Evolutionary conservation across 495 filamentous ascomycete species (phyloP).

Genomic region (Podospora sp.): DNA sequence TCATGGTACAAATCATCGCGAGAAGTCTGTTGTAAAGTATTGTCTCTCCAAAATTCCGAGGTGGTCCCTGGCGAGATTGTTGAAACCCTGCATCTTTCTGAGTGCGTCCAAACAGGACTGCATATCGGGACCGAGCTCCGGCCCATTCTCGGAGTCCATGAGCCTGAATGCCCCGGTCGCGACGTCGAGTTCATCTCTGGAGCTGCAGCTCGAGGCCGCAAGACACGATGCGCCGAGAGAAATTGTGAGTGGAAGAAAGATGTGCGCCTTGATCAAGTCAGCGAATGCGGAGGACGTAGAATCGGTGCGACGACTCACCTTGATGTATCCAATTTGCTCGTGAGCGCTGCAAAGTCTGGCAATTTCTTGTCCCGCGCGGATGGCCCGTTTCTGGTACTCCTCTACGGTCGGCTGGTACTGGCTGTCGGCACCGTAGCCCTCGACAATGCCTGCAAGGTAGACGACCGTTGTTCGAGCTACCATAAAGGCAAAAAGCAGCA

Average conservation of each 20-base stretch:
- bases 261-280: slow-evolving; percentile 27
- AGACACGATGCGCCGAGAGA: slow-evolving; percentile 28
- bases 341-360: slow-evolving; percentile 44
- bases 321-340: slow-evolving; percentile 48
- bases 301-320: slow-evolving; percentile 31
- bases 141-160: slow-evolving; percentile 11
- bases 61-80: slow-evolving; percentile 33
- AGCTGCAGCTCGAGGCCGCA: slow-evolving; percentile 13
- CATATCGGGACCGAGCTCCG: slow-evolving; percentile 16
- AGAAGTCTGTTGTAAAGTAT: slow-evolving; percentile 17
- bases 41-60: slow-evolving; percentile 26
- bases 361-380: slow-evolving; percentile 45
- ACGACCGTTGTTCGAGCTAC: slow-evolving; percentile 49
- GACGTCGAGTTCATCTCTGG: background rate
- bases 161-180: slow-evolving; percentile 3
- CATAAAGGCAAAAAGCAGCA: slow-evolving; percentile 49
- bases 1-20: background rate
- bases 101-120: slow-evolving; percentile 31
- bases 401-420: slow-evolving; percentile 31
- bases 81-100: slow-evolving; percentile 34
- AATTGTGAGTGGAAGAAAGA: slow-evolving; percentile 33
- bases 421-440: slow-evolving; percentile 24
- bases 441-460: slow-evolving; percentile 42
- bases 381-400: slow-evolving; percentile 40
- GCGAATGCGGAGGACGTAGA: background rate